Conservation (phyloP, 345 rosid species). For the Trapa incisa region DNA sequence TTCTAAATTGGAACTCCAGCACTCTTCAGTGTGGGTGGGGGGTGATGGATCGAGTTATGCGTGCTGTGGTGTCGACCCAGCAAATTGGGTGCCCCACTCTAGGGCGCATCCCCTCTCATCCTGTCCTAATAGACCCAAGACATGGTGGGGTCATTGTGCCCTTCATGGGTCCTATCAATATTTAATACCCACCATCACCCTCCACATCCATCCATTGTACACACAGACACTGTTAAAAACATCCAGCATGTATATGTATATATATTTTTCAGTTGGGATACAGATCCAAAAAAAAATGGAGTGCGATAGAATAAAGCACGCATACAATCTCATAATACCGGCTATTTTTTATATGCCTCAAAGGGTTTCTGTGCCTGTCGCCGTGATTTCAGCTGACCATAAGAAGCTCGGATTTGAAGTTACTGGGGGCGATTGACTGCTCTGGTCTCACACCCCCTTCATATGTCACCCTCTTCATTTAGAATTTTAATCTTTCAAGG, state of each 20-base stretch:
- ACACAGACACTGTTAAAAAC: not conserved
- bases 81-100: conserved; percentile 13
- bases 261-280: no score
- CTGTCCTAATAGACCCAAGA: conserved; percentile 56
- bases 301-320: no score
- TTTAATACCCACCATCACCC: conserved; percentile 7
- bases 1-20: not conserved
- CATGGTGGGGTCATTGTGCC: conserved; percentile 36
- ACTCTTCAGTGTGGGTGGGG: conserved; percentile 23
- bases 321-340: no score
- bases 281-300: no score
- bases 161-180: conserved; percentile 13
- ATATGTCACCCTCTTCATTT: not conserved
- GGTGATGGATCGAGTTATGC: conserved; percentile 26
- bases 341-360: not conserved
- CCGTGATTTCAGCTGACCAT: not conserved
- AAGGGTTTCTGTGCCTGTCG: not conserved
- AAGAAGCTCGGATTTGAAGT: conserved; percentile 5
- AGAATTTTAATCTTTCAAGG: not conserved
- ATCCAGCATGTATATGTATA: not conserved
- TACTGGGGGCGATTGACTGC: not conserved
- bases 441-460: not conserved
- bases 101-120: conserved; percentile 33
- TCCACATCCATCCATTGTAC: not conserved
- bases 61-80: conserved; percentile 44